Evolutionary conservation across 1,139 yeast species (phyloP).

Genomic region (Yamadazyma atmosphaerica): DNA sequence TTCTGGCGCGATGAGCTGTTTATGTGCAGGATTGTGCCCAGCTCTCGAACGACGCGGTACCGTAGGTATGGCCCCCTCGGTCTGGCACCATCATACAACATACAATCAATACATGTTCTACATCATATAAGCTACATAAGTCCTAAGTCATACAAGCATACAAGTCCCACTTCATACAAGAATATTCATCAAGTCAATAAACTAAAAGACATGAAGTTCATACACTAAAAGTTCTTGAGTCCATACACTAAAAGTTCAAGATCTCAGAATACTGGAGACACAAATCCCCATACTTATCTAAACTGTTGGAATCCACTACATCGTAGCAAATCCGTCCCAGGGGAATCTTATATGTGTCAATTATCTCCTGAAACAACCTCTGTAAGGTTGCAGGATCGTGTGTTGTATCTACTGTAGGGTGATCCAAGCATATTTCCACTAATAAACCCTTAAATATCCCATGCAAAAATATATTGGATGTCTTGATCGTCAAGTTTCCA

Average conservation of each 20-base stretch:
- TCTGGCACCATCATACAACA: no score
- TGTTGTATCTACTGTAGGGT: constrained; percentile 15
- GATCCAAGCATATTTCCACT: constrained; percentile 51
- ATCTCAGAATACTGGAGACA: constrained; percentile 49
- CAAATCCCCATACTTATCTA: constrained; percentile 44
- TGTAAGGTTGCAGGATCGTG: constrained; percentile 16
- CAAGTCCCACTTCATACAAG: no score
- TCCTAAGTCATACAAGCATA: no score
- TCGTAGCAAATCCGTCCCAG: constrained; percentile 38
- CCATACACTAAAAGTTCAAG: constrained; percentile 39
- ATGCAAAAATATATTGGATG: constrained; percentile 72
- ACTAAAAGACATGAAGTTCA: no score
- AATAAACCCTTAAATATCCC: constrained; percentile 73
- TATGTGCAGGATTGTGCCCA: no score
- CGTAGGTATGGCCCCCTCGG: no score
- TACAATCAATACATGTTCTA: no score
- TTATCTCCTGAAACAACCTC: constrained; percentile 27
- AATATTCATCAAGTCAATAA: no score
- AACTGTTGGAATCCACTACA: constrained; percentile 26
- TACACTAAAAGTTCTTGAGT: no score
- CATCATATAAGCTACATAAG: no score
- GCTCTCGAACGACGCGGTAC: no score
- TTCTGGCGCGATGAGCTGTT: constrained; percentile 3
- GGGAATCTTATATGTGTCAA: constrained; percentile 41
- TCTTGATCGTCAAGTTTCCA: constrained; percentile 48